Percentiles rank a stretch among this genome's conserved stretches.
Conservation (phyloP, 306 rosid species). For the Medicago ruthenica region DNA sequence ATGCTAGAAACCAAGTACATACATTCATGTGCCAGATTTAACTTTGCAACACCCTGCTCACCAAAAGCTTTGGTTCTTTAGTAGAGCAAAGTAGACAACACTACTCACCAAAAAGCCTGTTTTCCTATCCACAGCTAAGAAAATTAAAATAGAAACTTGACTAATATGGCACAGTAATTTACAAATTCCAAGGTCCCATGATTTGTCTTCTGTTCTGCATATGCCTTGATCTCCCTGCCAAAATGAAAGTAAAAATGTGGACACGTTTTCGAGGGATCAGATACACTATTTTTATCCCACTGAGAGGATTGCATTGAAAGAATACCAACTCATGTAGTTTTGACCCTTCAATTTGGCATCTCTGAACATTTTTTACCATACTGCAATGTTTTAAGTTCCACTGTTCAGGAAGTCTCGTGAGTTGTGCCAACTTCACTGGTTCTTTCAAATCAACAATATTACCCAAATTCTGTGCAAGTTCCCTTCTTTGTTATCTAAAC, state of each 20-base stretch:
- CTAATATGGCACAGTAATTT: conserved; percentile 8
- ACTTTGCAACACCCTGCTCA: conserved; percentile 12
- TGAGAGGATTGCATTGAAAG: neutral
- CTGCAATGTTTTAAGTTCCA: conserved; percentile 17
- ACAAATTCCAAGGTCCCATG: conserved; percentile 39
- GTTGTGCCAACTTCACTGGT: conserved; percentile 8
- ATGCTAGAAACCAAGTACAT: conserved; percentile 24
- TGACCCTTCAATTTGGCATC: conserved; percentile 24
- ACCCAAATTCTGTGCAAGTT: conserved; percentile 4
- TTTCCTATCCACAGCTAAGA: conserved; percentile 27
- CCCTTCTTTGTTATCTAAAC: conserved; percentile 54
- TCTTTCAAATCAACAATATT: neutral
- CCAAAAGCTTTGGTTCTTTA: conserved; percentile 16
- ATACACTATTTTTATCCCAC: neutral
- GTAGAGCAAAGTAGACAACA: conserved; percentile 4
- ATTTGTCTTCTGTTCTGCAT: neutral
- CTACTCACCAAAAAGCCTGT: conserved; percentile 29
- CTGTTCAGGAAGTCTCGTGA: conserved; percentile 27
- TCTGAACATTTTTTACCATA: conserved; percentile 21
- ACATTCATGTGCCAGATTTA: conserved; percentile 29
- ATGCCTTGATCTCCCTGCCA: neutral
- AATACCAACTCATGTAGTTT: conserved; percentile 32
- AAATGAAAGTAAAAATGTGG: neutral
- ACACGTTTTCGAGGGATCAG: neutral
- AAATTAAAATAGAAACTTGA: conserved; percentile 2